Conservation (phyloP, 1,284 basidiomycete genomes). For the Veloboletus limbatus region DNA sequence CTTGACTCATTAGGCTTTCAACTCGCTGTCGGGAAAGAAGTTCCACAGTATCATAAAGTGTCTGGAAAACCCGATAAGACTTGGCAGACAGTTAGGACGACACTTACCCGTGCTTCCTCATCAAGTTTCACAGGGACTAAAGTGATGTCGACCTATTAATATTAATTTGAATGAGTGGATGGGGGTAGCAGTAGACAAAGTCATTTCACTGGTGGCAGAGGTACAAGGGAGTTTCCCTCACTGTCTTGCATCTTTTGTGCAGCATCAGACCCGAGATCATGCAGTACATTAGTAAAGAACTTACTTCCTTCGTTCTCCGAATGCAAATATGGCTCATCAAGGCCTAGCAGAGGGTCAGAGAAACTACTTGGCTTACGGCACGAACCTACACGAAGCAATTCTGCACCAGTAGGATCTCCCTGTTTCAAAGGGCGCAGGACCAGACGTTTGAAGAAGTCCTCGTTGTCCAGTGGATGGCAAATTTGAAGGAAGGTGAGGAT, state of each 20-base stretch:
- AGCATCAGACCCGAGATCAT: constrained; percentile 6
- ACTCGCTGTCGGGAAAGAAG: constrained; percentile 61
- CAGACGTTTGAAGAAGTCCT: constrained; percentile 76
- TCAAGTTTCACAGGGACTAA: constrained; percentile 68
- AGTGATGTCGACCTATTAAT: constrained; percentile 66
- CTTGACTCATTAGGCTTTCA: constrained; percentile 49
- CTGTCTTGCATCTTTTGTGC: constrained; percentile 72
- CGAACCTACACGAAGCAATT: constrained; percentile 62
- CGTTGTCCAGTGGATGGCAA: constrained; percentile 77
- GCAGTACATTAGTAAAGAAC: constrained; percentile 6
- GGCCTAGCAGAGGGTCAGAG: constrained; percentile 44
- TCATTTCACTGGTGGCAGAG: constrained; percentile 66
- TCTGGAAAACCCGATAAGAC: constrained; percentile 36
- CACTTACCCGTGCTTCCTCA: constrained; percentile 61
- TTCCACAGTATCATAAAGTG: constrained; percentile 75
- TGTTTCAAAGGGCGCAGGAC: constrained; percentile 70
- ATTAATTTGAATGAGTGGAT: constrained; percentile 4
- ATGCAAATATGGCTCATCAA: constrained; percentile 84
- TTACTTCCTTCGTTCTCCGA: constrained; percentile 81
- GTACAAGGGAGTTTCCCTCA: constrained; percentile 67
- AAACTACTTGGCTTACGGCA: not conserved
- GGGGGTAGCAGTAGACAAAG: not conserved
- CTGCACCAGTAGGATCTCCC: constrained; percentile 62
- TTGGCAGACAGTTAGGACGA: not conserved
- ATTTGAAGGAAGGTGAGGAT: constrained; percentile 78